A percentile compares a stretch with the other conserved stretches of the same genome.
Conservation (phyloP, 129 eudicot genomes). For the Saposhnikovia divaricata region DNA sequence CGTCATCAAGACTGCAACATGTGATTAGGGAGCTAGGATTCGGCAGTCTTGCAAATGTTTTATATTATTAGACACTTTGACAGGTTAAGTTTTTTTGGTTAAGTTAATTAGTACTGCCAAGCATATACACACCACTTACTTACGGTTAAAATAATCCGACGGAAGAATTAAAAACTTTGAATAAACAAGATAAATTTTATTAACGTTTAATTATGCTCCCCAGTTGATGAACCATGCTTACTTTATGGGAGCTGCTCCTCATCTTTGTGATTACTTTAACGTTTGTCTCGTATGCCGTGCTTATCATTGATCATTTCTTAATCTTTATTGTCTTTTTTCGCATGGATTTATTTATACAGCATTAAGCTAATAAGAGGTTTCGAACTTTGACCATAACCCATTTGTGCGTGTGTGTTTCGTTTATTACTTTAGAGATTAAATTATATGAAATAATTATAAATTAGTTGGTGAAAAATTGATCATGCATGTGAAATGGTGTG, state of each 20-base stretch:
- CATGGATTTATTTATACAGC: background rate
- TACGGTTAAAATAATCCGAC: background rate
- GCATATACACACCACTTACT: background rate
- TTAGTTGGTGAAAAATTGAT: background rate
- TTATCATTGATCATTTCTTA: background rate
- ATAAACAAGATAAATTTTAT: background rate
- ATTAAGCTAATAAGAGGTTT: background rate
- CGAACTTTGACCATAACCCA: background rate
- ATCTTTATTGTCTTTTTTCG: background rate
- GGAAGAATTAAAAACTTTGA: background rate
- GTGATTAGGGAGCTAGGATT: slow-evolving; percentile 10
- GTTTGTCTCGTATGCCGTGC: background rate
- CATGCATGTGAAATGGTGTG: background rate
- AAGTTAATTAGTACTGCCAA: background rate
- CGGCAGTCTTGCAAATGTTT: background rate
- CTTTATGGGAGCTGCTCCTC: slow-evolving; percentile 7
- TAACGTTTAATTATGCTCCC: background rate
- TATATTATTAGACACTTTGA: background rate
- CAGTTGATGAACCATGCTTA: background rate
- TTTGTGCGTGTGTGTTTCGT: too few relatives aligned
- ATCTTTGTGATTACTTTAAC: background rate
- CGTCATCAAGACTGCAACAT: slow-evolving; percentile 3
- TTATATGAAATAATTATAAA: too few relatives aligned
- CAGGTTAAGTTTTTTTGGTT: background rate
- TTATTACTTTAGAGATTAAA: too few relatives aligned